Percentiles rank a stretch among this genome's conserved stretches.
Evolutionary conservation across 1,284 basidiomycete species (phyloP).

Genomic region (Cutaneotrichosporon curvatum): DNA sequence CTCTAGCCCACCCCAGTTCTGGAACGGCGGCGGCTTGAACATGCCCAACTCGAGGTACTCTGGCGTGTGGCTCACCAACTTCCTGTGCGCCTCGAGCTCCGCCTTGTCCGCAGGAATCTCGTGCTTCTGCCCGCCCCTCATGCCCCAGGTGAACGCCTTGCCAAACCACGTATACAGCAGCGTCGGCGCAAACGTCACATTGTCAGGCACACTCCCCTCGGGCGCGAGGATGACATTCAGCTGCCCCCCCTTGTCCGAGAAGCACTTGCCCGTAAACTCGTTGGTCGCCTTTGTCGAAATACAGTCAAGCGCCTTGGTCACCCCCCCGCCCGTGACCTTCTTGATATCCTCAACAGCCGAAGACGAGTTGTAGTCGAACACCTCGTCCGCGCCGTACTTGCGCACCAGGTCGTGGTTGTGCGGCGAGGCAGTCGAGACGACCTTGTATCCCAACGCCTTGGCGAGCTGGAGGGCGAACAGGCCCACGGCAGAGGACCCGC

Average conservation of each 20-base stretch:
- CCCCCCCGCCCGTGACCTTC: slow-evolving; percentile 31
- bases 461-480: slow-evolving; percentile 50
- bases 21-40: slow-evolving; percentile 30
- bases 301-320: slow-evolving; percentile 29
- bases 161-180: slow-evolving; percentile 36
- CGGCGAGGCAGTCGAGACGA: slow-evolving; percentile 46
- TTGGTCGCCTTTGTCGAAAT: slow-evolving; percentile 31
- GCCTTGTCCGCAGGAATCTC: slow-evolving; percentile 18
- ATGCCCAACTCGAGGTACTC: slow-evolving; percentile 19
- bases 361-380: slow-evolving; percentile 26
- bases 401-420: slow-evolving; percentile 47
- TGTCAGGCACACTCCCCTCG: slow-evolving; percentile 15
- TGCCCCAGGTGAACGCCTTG: slow-evolving; percentile 30
- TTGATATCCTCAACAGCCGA: slow-evolving; percentile 22
- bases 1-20: slow-evolving; percentile 24
- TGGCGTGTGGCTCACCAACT: slow-evolving; percentile 21
- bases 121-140: slow-evolving; percentile 12
- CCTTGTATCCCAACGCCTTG: slow-evolving; percentile 47
- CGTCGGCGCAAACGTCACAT: slow-evolving; percentile 25
- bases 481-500: slow-evolving; percentile 48
- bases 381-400: slow-evolving; percentile 48
- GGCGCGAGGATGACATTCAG: slow-evolving; percentile 28
- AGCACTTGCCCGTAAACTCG: slow-evolving; percentile 24
- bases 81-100: slow-evolving; percentile 23
- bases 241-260: slow-evolving; percentile 23